Evolutionary conservation across 129 eudicot genomes (phyloP).

Genomic region (Artemisia annua): DNA sequence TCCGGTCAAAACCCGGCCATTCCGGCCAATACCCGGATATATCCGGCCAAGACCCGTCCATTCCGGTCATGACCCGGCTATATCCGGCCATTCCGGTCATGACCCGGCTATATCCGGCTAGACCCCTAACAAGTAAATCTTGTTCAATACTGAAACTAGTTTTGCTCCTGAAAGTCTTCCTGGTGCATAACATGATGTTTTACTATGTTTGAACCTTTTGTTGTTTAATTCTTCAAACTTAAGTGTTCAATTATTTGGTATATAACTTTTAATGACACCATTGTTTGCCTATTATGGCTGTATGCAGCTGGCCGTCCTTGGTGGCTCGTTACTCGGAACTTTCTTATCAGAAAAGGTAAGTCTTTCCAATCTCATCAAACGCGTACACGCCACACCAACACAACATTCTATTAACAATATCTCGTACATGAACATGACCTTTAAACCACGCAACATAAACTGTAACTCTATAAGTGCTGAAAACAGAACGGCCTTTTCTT

Average conservation of each 20-base stretch:
- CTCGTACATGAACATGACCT: background rate
- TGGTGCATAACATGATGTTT: conserved; percentile 2
- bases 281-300: conserved; percentile 11
- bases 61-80: no score
- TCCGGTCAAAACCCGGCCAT: no score
- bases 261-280: background rate
- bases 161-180: background rate
- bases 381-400: no score
- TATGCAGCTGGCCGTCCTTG: conserved; percentile 92
- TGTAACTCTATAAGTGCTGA: conserved; percentile 1
- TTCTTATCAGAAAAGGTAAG: conserved; percentile 68
- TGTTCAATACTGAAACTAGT: background rate
- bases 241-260: conserved; percentile 5
- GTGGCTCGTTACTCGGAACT: conserved; percentile 90
- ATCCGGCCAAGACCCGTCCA: no score
- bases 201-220: conserved; percentile 1
- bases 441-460: conserved; percentile 15
- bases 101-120: no score
- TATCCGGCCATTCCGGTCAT: no score
- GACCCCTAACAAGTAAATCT: background rate
- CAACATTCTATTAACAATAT: background rate
- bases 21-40: no score
- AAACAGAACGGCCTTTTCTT: no score
- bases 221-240: background rate
- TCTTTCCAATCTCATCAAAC: background rate